Base-by-base conservation (phyloP, 441 rosid genomes). In the Syzygium malaccense region DNA sequence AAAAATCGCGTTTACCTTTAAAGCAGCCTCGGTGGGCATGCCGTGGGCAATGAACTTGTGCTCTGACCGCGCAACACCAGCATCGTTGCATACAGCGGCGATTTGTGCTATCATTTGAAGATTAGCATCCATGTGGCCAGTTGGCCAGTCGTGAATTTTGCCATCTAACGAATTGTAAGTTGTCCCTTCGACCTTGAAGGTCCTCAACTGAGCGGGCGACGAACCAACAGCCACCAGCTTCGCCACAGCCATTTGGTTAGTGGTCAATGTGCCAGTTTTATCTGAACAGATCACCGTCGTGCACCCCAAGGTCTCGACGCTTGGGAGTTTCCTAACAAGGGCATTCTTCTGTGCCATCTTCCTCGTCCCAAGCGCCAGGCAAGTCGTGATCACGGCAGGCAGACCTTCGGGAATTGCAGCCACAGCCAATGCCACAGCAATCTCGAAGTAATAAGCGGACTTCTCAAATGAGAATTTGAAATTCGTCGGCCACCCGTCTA, bases 21-120 rank as follows among this genome's bases (percentile, higher is more conserved):
- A 88, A 26, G 95, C 94, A 85, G 94, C 95, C 88, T 93, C 94
- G 19, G 95, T 92, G 53, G 95, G 94, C 93, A 93, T 92, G n/a
- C 95, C 95, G 75, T 91, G 91, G 85, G 95, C 87, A 48, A 91
- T 89, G 87, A 90, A 91, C 90, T 92, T 91, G 56, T 89, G 78
- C 57, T 92, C 93, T 11, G 92, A 86, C 75, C 80, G 91, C 6
- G 83, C 57, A 53, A 93, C 55, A 71, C 91, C 66, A 41, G 94
- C 93, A 90, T 93, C 93, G 58, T 93, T 93, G 90, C 94, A 93
- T 14, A 91, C 89, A 7, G 92, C 90, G 18, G 92, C 91, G 15
- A 92, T 91, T 90, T 93, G 90, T n/a, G 94, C 94, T 86, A 92
- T 90, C 62, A 86, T 92, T 92, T 93, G 91, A 83, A 92, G 92